Evolutionary conservation across 2,329 filamentous ascomycete species (phyloP), one percentile per base, ranked within the genome.

Genomic region (Aspergillus ibericus): DNA sequence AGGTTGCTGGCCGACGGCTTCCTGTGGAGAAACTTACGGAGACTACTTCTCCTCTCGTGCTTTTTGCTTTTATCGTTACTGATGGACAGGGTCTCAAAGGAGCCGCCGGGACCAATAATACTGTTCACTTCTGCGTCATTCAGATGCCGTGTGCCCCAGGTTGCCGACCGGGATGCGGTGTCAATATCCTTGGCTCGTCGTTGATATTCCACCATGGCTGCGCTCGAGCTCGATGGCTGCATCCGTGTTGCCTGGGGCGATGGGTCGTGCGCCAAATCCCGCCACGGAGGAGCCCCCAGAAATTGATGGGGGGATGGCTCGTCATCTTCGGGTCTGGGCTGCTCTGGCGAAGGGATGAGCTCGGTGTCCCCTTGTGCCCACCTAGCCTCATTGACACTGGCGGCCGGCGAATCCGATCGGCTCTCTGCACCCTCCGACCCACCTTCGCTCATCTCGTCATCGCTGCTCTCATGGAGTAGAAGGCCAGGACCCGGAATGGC

Each of bases 131-230:
- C 83, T 15, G 79, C 79, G 55, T 83, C 81, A 65, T 80, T 78
- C 35, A 82, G 70, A 53, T 78, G 74, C 22, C 75, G 72, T 27
- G 82, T 84, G 20, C 82, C 82, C 69, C 83, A 79, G 9, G 83
- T 86, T 16, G 83, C 83, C 47, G 80, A 77, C 48, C 83, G 77
- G 13, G 83, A 85, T 46, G 80, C 77, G 8, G 78, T 80, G 52
- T 85, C 83, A 15, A 82, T 73, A 54, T 84, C 82, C 46, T 76
- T 78, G 4, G 80, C 80, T 50, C 79, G 77, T 62, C 76, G 72
- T 32, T 76, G 69, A 63, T 80, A 86, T 40, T 78, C 77, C 70
- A 79, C 75, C 68, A 85, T 85, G n/a, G 83, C 83, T 40, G 79
- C 80, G 63, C 78, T 82, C 0, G 83, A 83, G 8, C 77, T 83